A percentile compares a stretch with the other conserved stretches of the same genome.
phyloP scores from a whole-genome alignment of 148 eudicot species.

The Nyssa sinensis region DNA sequence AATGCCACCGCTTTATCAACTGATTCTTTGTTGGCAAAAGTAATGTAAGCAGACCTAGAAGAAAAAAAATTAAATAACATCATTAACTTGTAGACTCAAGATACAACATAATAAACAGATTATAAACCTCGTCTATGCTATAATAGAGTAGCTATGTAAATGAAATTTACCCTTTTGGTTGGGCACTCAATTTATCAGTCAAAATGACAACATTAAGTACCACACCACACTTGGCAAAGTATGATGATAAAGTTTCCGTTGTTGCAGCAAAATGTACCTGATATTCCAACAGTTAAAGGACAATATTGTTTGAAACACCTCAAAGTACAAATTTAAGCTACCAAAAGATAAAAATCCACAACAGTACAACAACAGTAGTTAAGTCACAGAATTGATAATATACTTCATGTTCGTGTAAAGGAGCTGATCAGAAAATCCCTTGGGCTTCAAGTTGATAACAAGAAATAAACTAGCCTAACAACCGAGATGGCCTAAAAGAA shows the following conservation, averaged over 20 bases:
- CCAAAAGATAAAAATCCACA: background rate
- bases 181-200: conserved; percentile 15
- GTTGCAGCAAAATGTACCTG: conserved; percentile 50
- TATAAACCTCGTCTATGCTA: background rate
- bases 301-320: conserved; percentile 8
- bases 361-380: too few relatives aligned
- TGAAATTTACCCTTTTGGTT: conserved; percentile 25
- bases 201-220: conserved; percentile 26
- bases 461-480: too few relatives aligned
- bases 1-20: conserved; percentile 39
- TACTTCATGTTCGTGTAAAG: background rate
- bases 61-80: background rate
- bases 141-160: background rate
- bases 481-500: background rate
- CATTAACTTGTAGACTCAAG: background rate
- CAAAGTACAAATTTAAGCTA: conserved; percentile 10
- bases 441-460: conserved; percentile 1
- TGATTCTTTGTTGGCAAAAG: conserved; percentile 45
- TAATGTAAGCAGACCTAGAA: conserved; percentile 48
- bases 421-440: background rate
- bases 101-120: background rate
- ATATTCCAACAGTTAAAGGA: conserved; percentile 1
- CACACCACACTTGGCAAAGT: conserved; percentile 41
- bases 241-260: conserved; percentile 30
- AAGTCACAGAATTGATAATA: too few relatives aligned